phyloP scores from a whole-genome alignment of 441 rosid genomes.

The Erysimum cheiri region DNA sequence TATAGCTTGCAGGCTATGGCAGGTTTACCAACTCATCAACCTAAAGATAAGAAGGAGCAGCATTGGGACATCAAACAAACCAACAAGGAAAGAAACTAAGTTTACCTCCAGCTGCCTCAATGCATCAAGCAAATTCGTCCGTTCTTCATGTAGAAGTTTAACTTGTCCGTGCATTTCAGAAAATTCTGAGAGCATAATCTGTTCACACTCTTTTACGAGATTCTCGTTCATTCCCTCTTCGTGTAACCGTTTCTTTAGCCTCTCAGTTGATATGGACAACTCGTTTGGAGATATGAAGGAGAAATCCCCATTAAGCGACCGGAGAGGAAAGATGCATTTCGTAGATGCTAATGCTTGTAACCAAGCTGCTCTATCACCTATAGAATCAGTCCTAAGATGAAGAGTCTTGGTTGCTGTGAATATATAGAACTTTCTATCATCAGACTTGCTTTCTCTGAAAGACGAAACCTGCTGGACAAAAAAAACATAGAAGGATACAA shows the following conservation, averaged over 20 bases:
- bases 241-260: slow-evolving; percentile 65
- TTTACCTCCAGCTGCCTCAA: slow-evolving; percentile 88
- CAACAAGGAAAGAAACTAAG: neutral
- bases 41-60: neutral
- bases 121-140: slow-evolving; percentile 74
- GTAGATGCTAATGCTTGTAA: slow-evolving; percentile 84
- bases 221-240: slow-evolving; percentile 70
- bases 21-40: neutral
- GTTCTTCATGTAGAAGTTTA: slow-evolving; percentile 69
- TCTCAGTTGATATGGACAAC: slow-evolving; percentile 74
- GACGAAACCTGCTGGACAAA: slow-evolving; percentile 75
- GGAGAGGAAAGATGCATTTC: slow-evolving; percentile 61
- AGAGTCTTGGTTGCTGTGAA: slow-evolving; percentile 94
- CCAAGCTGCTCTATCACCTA: slow-evolving; percentile 85
- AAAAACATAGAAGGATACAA: slow-evolving; percentile 29
- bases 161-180: slow-evolving; percentile 66
- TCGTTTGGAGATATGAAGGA: slow-evolving; percentile 60
- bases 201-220: slow-evolving; percentile 83
- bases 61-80: slow-evolving; percentile 5
- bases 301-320: slow-evolving; percentile 61
- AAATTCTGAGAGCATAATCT: slow-evolving; percentile 86
- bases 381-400: slow-evolving; percentile 89
- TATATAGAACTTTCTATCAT: slow-evolving; percentile 84
- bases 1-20: slow-evolving; percentile 1
- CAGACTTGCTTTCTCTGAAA: slow-evolving; percentile 95